Conservation (phyloP, 1,284 basidiomycete species). For the Boletus smithii region DNA sequence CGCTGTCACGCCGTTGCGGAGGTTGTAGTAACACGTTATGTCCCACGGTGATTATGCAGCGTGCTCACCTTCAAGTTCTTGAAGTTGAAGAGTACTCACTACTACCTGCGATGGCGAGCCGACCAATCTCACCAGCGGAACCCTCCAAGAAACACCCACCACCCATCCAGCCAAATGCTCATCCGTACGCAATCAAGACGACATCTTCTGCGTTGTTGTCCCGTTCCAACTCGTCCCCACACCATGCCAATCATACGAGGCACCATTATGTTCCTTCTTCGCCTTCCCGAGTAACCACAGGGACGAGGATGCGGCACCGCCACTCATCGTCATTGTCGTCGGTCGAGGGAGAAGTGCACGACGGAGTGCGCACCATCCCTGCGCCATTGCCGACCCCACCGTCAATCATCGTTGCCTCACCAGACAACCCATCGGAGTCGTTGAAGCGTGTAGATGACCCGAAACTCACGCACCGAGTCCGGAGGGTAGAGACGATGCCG, state of each 20-base stretch:
- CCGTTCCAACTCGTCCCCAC: slow-evolving; percentile 35
- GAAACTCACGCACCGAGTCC: slow-evolving; percentile 1
- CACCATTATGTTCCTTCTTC: slow-evolving; percentile 34
- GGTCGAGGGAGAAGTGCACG: slow-evolving; percentile 2
- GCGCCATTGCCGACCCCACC: slow-evolving; percentile 20
- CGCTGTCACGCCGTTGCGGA: no score
- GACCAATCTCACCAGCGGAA: slow-evolving; percentile 19
- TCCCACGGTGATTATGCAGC: no score
- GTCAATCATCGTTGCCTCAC: not conserved
- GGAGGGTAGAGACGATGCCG: slow-evolving; percentile 18
- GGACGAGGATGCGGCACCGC: slow-evolving; percentile 17
- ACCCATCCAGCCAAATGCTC: slow-evolving; percentile 30
- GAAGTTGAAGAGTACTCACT: no score
- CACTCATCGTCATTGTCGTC: slow-evolving; percentile 27
- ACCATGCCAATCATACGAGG: slow-evolving; percentile 21
- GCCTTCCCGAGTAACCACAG: slow-evolving; percentile 8
- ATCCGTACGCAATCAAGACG: slow-evolving; percentile 40
- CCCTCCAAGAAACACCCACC: slow-evolving; percentile 17
- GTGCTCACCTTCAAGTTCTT: no score
- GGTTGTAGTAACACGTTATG: no score
- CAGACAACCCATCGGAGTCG: not conserved
- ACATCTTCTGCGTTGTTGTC: slow-evolving; percentile 39
- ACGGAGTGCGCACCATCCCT: slow-evolving; percentile 6
- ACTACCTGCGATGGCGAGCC: slow-evolving; percentile 4
- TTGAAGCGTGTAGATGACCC: not conserved